Conservation (phyloP, 1,284 basidiomycete genomes). For the Rhizopogon hawkerae region DNA sequence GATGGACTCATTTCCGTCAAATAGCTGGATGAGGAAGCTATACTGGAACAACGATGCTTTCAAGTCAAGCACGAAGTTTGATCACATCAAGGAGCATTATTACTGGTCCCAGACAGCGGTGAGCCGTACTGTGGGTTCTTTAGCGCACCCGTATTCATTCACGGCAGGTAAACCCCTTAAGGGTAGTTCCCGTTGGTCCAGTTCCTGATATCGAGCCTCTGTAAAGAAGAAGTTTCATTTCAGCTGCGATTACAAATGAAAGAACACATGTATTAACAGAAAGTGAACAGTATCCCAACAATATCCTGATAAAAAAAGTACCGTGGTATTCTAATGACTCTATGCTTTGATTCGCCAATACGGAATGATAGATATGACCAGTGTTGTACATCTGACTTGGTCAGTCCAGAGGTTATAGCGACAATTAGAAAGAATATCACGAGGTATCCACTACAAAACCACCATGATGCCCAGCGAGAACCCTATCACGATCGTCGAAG, state of each 20-base stretch:
- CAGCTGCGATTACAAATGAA: background rate
- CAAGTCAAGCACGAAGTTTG: constrained; percentile 82
- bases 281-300: background rate
- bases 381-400: background rate
- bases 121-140: constrained; percentile 11
- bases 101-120: constrained; percentile 64
- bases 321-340: background rate
- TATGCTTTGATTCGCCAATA: background rate
- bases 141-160: constrained; percentile 10
- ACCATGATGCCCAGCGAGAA: constrained; percentile 16
- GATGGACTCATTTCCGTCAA: background rate
- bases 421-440: background rate
- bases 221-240: constrained; percentile 16
- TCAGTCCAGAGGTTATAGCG: background rate
- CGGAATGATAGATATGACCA: background rate
- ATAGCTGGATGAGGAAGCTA: constrained; percentile 75
- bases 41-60: constrained; percentile 92
- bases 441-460: constrained; percentile 12
- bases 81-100: constrained; percentile 83
- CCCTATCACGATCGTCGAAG: constrained; percentile 17
- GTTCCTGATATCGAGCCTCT: constrained; percentile 62
- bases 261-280: background rate
- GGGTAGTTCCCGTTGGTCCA: constrained; percentile 72
- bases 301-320: background rate
- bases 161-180: constrained; percentile 60